Percentiles rank a stretch among this genome's conserved stretches.
Evolutionary conservation across 1,139 yeast genomes (phyloP).

Genomic region (Yamadazyma jaroonii): DNA sequence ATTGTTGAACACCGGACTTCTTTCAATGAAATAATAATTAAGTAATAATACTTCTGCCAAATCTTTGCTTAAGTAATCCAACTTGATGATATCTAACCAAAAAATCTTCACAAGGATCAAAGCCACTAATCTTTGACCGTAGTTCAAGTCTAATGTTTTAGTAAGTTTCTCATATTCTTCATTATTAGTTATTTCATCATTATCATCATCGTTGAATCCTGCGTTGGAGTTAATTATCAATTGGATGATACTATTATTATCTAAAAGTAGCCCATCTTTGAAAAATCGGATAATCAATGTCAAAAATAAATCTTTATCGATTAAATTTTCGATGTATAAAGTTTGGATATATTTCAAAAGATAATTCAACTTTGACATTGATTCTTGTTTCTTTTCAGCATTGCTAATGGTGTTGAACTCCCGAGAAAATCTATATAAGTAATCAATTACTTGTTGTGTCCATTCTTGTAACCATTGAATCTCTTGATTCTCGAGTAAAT

Average conservation of each 20-base stretch:
- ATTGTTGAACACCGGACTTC: slow-evolving; percentile 9
- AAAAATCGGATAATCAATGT: slow-evolving; percentile 61
- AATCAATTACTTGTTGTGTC: slow-evolving; percentile 76
- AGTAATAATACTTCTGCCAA: slow-evolving; percentile 54
- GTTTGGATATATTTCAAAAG: slow-evolving; percentile 58
- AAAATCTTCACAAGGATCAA: slow-evolving; percentile 61
- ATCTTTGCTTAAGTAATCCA: slow-evolving; percentile 59
- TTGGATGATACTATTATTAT: slow-evolving; percentile 22
- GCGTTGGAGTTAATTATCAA: slow-evolving; percentile 14
- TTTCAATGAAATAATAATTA: slow-evolving; percentile 34
- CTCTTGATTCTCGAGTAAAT: slow-evolving; percentile 25
- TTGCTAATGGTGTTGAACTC: slow-evolving; percentile 28
- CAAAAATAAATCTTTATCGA: slow-evolving; percentile 62
- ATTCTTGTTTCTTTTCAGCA: slow-evolving; percentile 35
- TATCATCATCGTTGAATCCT: slow-evolving; percentile 9
- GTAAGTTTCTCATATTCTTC: slow-evolving; percentile 13
- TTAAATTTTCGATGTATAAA: slow-evolving; percentile 62
- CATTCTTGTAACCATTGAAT: slow-evolving; percentile 77
- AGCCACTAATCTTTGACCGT: slow-evolving; percentile 39
- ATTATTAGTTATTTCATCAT: background rate
- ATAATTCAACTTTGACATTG: slow-evolving; percentile 57
- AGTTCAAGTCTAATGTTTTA: slow-evolving; percentile 25
- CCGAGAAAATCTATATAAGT: slow-evolving; percentile 49
- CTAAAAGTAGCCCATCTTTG: slow-evolving; percentile 50
- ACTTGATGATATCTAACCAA: slow-evolving; percentile 63